Evolutionary conservation across 2,329 filamentous ascomycete genomes (phyloP).

Genomic region (Phoma herbarum): DNA sequence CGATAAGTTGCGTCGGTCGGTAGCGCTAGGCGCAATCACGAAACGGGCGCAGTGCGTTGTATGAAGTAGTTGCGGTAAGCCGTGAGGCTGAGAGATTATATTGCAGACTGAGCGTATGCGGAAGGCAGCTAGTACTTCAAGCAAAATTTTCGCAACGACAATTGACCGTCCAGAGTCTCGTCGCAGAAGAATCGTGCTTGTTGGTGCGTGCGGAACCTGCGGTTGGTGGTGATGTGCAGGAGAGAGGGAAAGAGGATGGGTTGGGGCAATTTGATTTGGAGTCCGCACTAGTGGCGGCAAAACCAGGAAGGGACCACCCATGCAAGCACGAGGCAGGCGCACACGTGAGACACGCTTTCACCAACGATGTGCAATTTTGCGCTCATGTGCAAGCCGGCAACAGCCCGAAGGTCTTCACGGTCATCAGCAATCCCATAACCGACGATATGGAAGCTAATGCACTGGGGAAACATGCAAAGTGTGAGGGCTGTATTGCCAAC

Average conservation of each 20-base stretch:
- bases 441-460: no score
- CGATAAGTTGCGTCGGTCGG: slow-evolving; percentile 36
- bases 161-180: slow-evolving; percentile 23
- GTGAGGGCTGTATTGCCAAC: no score
- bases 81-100: slow-evolving; percentile 34
- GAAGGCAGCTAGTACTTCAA: slow-evolving; percentile 27
- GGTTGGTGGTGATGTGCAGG: slow-evolving; percentile 18
- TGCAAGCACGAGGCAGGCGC: slow-evolving; percentile 5
- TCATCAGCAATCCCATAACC: no score
- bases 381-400: neutral
- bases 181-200: slow-evolving; percentile 26
- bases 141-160: slow-evolving; percentile 19
- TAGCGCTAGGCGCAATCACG: slow-evolving; percentile 36
- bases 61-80: slow-evolving; percentile 29
- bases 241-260: slow-evolving; percentile 6
- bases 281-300: slow-evolving; percentile 18
- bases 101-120: slow-evolving; percentile 28
- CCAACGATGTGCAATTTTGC: neutral
- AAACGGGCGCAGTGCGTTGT: slow-evolving; percentile 27
- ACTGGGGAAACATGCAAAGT: no score
- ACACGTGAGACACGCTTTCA: slow-evolving; percentile 4
- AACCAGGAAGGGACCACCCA: slow-evolving; percentile 4
- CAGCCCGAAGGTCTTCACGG: neutral
- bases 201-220: slow-evolving; percentile 20
- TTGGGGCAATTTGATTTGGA: slow-evolving; percentile 18